These are phyloP conservation scores for Solanum gandarillasii DNA, from an alignment of 257 asterid species.

Conservation along the genomic window DNA sequence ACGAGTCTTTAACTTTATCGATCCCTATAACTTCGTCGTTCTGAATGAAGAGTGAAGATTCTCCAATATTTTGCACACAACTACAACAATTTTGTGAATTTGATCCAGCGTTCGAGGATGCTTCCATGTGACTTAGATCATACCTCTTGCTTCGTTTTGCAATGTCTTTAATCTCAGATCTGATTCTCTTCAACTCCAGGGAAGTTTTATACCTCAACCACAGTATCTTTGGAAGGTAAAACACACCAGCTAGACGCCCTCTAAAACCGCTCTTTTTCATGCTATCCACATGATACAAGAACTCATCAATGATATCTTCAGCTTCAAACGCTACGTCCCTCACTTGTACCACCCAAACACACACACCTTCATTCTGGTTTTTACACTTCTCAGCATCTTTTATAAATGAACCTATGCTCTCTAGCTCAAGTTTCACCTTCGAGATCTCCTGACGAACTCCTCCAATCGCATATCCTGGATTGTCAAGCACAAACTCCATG, in stretches of 20 bases:
- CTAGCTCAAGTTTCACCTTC: constrained; percentile 5
- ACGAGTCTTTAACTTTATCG: neutral
- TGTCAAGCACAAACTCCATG: neutral
- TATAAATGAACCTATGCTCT: constrained; percentile 3
- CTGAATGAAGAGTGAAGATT: neutral
- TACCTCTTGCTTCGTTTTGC: constrained; percentile 6
- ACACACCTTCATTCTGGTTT: neutral
- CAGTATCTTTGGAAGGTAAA: constrained; percentile 2
- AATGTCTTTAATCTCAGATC: neutral
- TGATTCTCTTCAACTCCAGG: constrained; percentile 6
- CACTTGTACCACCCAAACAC: constrained; percentile 4
- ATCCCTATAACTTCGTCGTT: constrained; percentile 4
- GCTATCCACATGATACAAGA: neutral
- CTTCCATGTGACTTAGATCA: neutral
- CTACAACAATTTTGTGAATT: neutral
- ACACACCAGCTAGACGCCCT: neutral
- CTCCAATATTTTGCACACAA: neutral
- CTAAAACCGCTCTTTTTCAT: neutral
- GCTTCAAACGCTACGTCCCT: constrained; percentile 1
- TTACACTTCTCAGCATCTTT: constrained; percentile 6
- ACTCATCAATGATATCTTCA: constrained; percentile 14
- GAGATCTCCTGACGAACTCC: neutral
- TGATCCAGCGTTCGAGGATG: neutral
- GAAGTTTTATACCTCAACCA: neutral
- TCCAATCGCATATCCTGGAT: neutral